A percentile compares a stretch with the other conserved stretches of the same genome.
Evolutionary conservation across 345 rosid genomes (phyloP).

Genomic region (Bruguiera gymnorhiza): DNA sequence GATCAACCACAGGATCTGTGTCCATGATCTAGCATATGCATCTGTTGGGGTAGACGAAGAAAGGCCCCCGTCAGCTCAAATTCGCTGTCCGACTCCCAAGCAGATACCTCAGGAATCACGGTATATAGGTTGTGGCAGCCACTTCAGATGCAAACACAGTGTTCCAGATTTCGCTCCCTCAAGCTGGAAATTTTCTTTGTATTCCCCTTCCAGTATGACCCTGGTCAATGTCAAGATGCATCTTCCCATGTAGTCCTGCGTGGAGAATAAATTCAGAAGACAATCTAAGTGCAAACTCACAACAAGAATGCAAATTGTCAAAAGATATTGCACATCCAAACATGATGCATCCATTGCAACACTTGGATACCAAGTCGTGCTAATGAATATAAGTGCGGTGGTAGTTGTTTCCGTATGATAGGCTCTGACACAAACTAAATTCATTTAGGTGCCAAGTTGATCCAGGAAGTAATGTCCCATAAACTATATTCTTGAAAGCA

Average conservation of each 20-base stretch:
- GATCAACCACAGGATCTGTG: background rate
- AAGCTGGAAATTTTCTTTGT: conserved; percentile 51
- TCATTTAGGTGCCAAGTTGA: too few relatives aligned
- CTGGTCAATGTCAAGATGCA: conserved; percentile 93
- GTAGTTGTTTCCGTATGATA: too few relatives aligned
- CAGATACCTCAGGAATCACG: conserved; percentile 52
- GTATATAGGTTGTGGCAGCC: conserved; percentile 85
- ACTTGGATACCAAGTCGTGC: too few relatives aligned
- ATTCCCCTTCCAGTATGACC: conserved; percentile 89
- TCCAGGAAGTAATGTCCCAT: too few relatives aligned
- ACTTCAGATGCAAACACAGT: conserved; percentile 67
- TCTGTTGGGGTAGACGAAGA: background rate
- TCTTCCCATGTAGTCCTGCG: conserved; percentile 91
- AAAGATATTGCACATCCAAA: background rate
- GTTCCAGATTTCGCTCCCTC: conserved; percentile 75
- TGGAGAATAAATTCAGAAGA: background rate
- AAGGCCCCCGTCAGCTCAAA: background rate
- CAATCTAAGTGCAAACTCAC: background rate
- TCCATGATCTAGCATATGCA: background rate
- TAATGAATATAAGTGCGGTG: too few relatives aligned
- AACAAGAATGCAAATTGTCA: background rate
- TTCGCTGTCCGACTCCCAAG: background rate
- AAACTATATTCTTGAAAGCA: too few relatives aligned
- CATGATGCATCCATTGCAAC: too few relatives aligned
- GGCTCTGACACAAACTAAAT: too few relatives aligned